These are phyloP conservation scores for Stenogyne calaminthoides DNA, from an alignment of 305 asterid genomes.

Conservation along the genomic window DNA sequence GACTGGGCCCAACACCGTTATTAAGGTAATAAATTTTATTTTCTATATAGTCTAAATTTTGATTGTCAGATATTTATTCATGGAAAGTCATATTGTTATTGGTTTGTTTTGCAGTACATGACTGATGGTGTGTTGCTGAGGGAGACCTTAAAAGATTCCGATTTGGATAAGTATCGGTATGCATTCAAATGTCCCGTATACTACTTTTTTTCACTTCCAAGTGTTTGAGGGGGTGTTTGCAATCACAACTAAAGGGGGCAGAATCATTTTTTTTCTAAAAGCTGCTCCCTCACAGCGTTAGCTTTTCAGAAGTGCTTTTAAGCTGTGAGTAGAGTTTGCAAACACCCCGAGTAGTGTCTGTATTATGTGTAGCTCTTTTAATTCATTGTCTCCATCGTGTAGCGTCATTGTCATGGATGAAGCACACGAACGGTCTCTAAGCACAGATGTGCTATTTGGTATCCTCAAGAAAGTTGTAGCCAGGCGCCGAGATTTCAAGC, in stretches of 20 bases:
- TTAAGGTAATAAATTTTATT: conserved; percentile 61
- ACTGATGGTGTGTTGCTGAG: conserved; percentile 99
- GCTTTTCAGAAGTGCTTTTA: too few relatives aligned
- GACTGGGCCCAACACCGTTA: conserved; percentile 86
- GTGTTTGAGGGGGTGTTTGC: not conserved
- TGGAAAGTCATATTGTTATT: conserved; percentile 6
- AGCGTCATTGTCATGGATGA: conserved; percentile 96
- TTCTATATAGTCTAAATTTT: not conserved
- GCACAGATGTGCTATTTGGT: conserved; percentile 93
- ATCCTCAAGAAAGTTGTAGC: conserved; percentile 96
- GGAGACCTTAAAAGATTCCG: conserved; percentile 95
- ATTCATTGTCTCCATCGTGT: conserved; percentile 30
- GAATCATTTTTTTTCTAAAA: too few relatives aligned
- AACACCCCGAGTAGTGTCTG: not conserved
- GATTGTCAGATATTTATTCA: not conserved
- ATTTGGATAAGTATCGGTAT: conserved; percentile 95
- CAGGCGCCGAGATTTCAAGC: conserved; percentile 95
- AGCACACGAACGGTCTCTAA: conserved; percentile 95
- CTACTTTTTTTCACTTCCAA: not conserved
- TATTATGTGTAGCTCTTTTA: conserved; percentile 9
- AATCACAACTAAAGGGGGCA: too few relatives aligned
- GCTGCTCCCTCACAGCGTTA: too few relatives aligned
- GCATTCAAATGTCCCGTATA: conserved; percentile 21
- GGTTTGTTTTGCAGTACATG: conserved; percentile 75
- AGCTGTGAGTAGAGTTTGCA: too few relatives aligned